These are phyloP conservation scores for Neonectria magnoliae DNA, from an alignment of 2,329 filamentous ascomycete genomes.

Conservation along the genomic window DNA sequence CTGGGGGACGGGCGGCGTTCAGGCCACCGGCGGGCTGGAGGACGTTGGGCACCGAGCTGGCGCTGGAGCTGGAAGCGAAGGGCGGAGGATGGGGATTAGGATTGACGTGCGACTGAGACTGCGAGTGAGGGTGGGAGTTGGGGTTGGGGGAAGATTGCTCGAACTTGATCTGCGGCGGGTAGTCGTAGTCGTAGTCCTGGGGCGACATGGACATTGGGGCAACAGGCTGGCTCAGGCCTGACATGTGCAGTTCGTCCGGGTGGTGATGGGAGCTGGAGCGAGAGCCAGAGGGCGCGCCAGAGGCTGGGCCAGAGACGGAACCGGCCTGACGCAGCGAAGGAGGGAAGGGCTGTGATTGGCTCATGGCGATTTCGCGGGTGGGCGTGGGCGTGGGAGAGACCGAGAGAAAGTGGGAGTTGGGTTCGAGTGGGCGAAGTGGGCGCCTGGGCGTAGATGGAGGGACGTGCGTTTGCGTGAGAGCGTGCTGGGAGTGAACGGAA, in stretches of 20 bases:
- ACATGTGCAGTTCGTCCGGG: constrained; percentile 65
- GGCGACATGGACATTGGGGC: constrained; percentile 52
- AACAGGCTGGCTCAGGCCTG: constrained; percentile 52
- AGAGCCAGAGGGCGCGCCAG: constrained; percentile 30
- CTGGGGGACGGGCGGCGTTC: constrained; percentile 47
- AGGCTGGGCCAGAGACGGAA: constrained; percentile 35
- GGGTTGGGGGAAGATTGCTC: constrained; percentile 55
- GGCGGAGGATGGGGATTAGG: neutral
- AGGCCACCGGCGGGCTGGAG: constrained; percentile 64
- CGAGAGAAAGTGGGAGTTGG: neutral
- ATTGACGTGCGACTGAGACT: constrained; percentile 46
- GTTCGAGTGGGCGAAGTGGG: neutral
- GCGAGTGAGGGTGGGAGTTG: constrained; percentile 49
- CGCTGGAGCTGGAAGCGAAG: constrained; percentile 38
- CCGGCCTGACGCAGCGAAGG: constrained; percentile 42
- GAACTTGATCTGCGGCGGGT: constrained; percentile 62
- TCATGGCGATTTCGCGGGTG: constrained; percentile 44
- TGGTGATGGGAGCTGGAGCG: constrained; percentile 46
- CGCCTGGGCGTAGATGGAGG: neutral
- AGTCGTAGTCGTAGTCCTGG: constrained; percentile 58
- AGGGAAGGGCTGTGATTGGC: constrained; percentile 54
- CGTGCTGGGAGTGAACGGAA: neutral
- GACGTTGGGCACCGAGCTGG: constrained; percentile 64
- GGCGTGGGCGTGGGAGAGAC: constrained; percentile 1
- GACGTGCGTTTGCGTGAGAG: neutral